Evolutionary conservation across 345 rosid genomes (phyloP).

Genomic region (Hirschfeldia incana): DNA sequence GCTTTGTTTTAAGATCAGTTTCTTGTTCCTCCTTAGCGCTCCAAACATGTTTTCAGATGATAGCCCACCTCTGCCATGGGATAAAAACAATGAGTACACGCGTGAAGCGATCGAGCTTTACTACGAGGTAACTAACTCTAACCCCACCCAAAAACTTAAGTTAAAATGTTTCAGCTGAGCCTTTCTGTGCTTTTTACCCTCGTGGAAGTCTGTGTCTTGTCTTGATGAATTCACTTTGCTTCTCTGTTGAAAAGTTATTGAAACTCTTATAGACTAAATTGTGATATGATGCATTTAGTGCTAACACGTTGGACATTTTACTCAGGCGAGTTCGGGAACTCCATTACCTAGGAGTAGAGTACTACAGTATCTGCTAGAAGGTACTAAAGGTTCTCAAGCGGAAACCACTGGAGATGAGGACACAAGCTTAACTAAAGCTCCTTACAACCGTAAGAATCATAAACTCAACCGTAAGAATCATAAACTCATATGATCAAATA

Average conservation of each 20-base stretch:
- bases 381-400: conserved; percentile 72
- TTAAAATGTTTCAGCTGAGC: background rate
- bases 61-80: conserved; percentile 78
- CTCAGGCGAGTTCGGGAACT: conserved; percentile 57
- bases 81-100: conserved; percentile 59
- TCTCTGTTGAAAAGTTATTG: background rate
- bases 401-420: conserved; percentile 51
- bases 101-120: conserved; percentile 75
- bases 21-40: conserved; percentile 55
- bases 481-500: background rate
- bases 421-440: conserved; percentile 29
- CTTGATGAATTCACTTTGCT: no score
- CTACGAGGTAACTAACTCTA: conserved; percentile 63
- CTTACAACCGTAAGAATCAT: conserved; percentile 25
- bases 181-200: no score
- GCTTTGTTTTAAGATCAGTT: background rate
- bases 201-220: no score
- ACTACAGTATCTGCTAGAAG: conserved; percentile 70
- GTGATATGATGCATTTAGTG: conserved; percentile 1
- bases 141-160: background rate
- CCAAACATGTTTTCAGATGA: conserved; percentile 79
- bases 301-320: background rate
- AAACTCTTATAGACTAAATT: background rate
- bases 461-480: conserved; percentile 21
- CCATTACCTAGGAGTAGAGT: conserved; percentile 53